Conservation (phyloP, 306 rosid genomes). For the Nissolia schottii region DNA sequence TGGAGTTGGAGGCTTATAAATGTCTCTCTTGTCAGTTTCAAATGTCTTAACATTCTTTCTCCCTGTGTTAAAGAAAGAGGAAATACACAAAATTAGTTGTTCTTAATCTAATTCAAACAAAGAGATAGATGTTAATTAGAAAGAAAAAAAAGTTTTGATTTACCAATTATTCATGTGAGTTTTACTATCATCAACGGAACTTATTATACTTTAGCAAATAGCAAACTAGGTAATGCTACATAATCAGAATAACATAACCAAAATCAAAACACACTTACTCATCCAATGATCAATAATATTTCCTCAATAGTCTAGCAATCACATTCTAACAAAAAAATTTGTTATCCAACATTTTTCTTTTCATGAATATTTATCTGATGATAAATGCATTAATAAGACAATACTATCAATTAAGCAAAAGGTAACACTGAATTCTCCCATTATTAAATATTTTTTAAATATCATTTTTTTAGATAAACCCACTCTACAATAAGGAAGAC, state of each 20-base stretch:
- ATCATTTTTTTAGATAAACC: too few relatives aligned
- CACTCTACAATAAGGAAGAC: too few relatives aligned
- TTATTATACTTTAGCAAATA: neutral
- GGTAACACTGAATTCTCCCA: neutral
- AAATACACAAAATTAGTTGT: neutral
- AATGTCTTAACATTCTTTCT: neutral
- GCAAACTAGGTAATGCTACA: neutral
- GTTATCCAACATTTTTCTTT: too few relatives aligned
- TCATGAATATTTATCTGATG: neutral
- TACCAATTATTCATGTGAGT: neutral
- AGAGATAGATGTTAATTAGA: too few relatives aligned
- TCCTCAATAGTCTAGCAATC: too few relatives aligned
- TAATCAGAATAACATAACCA: too few relatives aligned
- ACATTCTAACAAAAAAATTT: too few relatives aligned
- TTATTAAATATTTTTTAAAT: neutral
- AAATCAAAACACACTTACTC: too few relatives aligned
- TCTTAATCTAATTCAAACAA: neutral
- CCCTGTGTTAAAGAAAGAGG: slow-evolving; percentile 10
- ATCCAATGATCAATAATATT: too few relatives aligned
- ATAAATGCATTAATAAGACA: neutral
- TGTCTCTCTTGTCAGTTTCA: slow-evolving; percentile 2
- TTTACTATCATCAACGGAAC: neutral
- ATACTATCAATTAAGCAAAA: neutral
- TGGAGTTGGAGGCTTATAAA: neutral
- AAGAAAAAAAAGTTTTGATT: neutral